Percentiles rank a stretch among this genome's conserved stretches.
Evolutionary conservation across 768 basidiomycete species (phyloP).

Genomic region (Lactifluus piperatus): DNA sequence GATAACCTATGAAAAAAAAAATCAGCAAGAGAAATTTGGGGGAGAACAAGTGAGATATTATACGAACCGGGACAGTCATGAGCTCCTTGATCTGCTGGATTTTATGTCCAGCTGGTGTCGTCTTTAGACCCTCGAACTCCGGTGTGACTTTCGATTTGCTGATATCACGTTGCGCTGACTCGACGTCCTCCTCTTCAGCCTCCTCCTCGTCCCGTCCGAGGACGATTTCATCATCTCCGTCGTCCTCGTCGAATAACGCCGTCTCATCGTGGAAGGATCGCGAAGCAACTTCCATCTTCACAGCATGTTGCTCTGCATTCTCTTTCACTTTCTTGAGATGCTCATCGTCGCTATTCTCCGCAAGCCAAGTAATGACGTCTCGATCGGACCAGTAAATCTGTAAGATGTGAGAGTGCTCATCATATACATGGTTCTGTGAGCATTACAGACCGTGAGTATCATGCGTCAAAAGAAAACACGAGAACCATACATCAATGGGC

Average conservation of each 20-base stretch:
- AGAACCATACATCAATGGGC: slow-evolving; percentile 78
- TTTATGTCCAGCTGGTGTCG: slow-evolving; percentile 71
- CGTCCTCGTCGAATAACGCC: slow-evolving; percentile 84
- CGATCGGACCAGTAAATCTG: slow-evolving; percentile 94
- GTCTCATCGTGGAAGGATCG: slow-evolving; percentile 81
- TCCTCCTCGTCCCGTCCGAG: slow-evolving; percentile 45
- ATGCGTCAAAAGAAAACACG: background rate
- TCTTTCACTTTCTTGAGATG: slow-evolving; percentile 92
- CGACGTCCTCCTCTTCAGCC: slow-evolving; percentile 38
- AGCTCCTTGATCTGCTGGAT: slow-evolving; percentile 93
- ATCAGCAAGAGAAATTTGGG: slow-evolving; percentile 10
- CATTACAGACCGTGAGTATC: background rate
- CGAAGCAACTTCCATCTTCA: slow-evolving; percentile 87
- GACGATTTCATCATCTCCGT: slow-evolving; percentile 72
- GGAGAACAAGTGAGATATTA: background rate
- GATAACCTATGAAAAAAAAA: slow-evolving; percentile 54
- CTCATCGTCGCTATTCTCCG: slow-evolving; percentile 93
- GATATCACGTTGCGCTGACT: slow-evolving; percentile 67
- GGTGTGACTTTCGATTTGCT: slow-evolving; percentile 72
- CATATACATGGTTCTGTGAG: slow-evolving; percentile 83
- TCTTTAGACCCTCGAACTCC: slow-evolving; percentile 75
- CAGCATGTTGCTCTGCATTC: slow-evolving; percentile 82
- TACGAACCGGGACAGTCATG: slow-evolving; percentile 87
- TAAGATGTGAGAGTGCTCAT: slow-evolving; percentile 87
- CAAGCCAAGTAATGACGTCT: slow-evolving; percentile 92